A percentile compares a stretch with the other conserved stretches of the same genome.
phyloP scores from a whole-genome alignment of 139 green algal species.

The Penium margaritaceum region DNA sequence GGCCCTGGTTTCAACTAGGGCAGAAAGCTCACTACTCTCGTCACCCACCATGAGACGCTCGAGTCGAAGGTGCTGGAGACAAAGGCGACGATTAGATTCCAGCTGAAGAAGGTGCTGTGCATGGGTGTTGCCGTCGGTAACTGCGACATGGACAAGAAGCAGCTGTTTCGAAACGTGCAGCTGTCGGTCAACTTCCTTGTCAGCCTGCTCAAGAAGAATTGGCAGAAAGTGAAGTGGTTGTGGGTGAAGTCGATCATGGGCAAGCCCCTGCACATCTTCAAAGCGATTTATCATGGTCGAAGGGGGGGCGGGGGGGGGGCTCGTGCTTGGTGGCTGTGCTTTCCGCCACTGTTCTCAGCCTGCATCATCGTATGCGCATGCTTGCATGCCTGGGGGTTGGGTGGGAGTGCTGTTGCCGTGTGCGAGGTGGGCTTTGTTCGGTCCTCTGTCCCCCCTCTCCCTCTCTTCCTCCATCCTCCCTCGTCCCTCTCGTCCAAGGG shows the following conservation, averaged over 20 bases:
- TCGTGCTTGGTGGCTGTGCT: no score
- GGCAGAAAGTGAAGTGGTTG: constrained; percentile 95
- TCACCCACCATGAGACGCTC: constrained; percentile 66
- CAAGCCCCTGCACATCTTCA: constrained; percentile 87
- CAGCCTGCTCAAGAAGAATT: constrained; percentile 99
- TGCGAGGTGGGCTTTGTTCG: no score
- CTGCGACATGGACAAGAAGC: constrained; percentile 74
- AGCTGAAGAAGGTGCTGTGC: constrained; percentile 99
- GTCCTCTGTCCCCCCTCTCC: no score
- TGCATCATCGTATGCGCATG: no score
- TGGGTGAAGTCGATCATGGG: constrained; percentile 97
- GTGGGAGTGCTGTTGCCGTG: no score
- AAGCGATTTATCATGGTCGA: no score
- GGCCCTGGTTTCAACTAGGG: constrained; percentile 97
- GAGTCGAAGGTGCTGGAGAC: constrained; percentile 85
- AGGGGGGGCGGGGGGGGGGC: no score
- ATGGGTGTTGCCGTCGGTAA: constrained; percentile 93
- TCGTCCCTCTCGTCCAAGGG: no score
- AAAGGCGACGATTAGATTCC: constrained; percentile 92
- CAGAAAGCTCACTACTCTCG: constrained; percentile 95
- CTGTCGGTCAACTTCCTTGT: constrained; percentile 96
- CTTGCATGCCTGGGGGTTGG: no score
- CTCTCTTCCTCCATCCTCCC: no score
- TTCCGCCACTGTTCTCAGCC: no score
- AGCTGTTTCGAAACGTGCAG: constrained; percentile 74